Evolutionary conservation across 2,329 filamentous ascomycete genomes (phyloP).

Genomic region (Orbilia blumenaviensis): DNA sequence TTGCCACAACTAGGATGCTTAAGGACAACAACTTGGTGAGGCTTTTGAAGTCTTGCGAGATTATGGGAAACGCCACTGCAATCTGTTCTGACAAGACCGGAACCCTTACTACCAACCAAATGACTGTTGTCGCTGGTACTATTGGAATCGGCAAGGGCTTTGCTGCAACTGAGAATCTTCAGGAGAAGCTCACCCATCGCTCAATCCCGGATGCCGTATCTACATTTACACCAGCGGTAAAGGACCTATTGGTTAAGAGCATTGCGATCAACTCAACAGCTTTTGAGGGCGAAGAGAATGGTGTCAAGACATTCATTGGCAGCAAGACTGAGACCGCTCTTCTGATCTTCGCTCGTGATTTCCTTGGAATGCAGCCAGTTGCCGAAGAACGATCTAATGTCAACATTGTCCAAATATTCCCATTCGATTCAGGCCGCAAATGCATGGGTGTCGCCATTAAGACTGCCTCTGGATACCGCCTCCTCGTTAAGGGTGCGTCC

Average conservation of each 20-base stretch:
- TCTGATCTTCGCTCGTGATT: constrained; percentile 73
- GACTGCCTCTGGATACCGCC: constrained; percentile 64
- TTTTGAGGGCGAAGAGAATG: constrained; percentile 77
- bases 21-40: constrained; percentile 80
- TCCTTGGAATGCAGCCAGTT: constrained; percentile 74
- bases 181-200: constrained; percentile 42
- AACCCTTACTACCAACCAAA: constrained; percentile 74
- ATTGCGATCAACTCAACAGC: constrained; percentile 76
- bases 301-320: constrained; percentile 73
- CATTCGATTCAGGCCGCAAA: constrained; percentile 79
- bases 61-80: constrained; percentile 80
- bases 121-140: constrained; percentile 72
- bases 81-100: constrained; percentile 76
- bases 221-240: constrained; percentile 60
- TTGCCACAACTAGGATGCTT: constrained; percentile 79
- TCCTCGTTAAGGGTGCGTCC: constrained; percentile 68
- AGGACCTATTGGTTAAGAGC: constrained; percentile 69
- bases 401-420: constrained; percentile 72
- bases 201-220: constrained; percentile 54
- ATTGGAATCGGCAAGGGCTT: constrained; percentile 69
- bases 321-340: constrained; percentile 81
- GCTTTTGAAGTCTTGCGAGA: constrained; percentile 79
- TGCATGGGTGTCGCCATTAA: constrained; percentile 70
- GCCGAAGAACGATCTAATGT: constrained; percentile 71
- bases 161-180: constrained; percentile 59